Base-by-base conservation (phyloP, 768 basidiomycete species). In the Psilocybe cyanescens region DNA sequence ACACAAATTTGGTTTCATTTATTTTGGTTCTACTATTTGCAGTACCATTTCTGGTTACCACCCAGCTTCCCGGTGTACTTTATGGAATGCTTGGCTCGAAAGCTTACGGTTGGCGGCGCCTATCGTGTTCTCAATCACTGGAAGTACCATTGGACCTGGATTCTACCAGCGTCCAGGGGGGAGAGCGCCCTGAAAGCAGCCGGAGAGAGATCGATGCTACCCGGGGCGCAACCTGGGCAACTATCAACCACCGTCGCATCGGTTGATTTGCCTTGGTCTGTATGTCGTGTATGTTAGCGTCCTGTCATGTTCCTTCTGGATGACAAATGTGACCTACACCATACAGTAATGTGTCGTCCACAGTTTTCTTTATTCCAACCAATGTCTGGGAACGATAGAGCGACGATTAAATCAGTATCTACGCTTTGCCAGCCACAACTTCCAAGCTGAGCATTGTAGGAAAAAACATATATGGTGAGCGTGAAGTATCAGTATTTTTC, bases 131-230 rank as follows among this genome's bases (percentile, higher is more conserved):
- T 35, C 28, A 24, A 28, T 49, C 33, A 53, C 12, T 31, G 11
- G 31, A 31, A 53, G 16, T 53, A 14, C 51, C 51, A 53, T 53
- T 53, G 8, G 1, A 53, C 51, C 33, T 53, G 30, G 3, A 53
- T 53, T 17, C 51, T 53, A 3, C 51, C 51, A n/a, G 51, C 51
- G 11, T 53, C 51, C 14, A 53, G 33, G 16, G 51, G 51, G 9
- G 51, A 30, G 16, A 53, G 33, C 6, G 51, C 51, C 30, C 4
- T 6, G 33, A 75, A 75, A 4, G 72, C 70, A 12, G 65, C 46
- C 4, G 70, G 72, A 4, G 74, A 71, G 31, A 75, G 62, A 62
- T 75, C 74, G 45, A 74, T 64, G 44, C 63, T 63, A n/a, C 66
- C 56, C 1, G 60, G 47, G 14, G 49, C 65, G 51, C 74, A 75